Conservation (phyloP, 176 grass and related monocot genomes). For the Zoysia pacifica region DNA sequence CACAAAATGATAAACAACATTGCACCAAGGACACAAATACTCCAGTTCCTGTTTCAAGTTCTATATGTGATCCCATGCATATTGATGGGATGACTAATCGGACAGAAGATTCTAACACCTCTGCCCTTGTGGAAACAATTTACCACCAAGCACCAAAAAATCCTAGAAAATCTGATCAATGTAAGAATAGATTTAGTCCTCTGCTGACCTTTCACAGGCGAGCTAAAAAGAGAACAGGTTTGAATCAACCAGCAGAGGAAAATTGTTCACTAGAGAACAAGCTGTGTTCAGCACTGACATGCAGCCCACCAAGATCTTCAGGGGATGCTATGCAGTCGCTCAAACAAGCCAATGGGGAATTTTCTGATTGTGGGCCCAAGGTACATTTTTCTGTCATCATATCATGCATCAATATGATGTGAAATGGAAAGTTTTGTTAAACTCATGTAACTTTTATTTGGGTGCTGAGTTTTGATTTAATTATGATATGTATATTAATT, state of each 20-base stretch:
- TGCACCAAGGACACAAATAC: conserved; percentile 24
- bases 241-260: conserved; percentile 18
- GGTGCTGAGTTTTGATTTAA: conserved; percentile 7
- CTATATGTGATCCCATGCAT: conserved; percentile 5
- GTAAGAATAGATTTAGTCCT: conserved; percentile 42
- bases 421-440: neutral
- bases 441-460: conserved; percentile 8
- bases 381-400: conserved; percentile 32
- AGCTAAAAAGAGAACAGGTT: conserved; percentile 47
- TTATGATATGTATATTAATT: neutral
- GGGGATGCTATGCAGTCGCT: conserved; percentile 9
- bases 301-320: conserved; percentile 16
- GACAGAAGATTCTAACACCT: conserved; percentile 35
- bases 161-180: conserved; percentile 22
- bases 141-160: conserved; percentile 13
- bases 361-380: conserved; percentile 35
- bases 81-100: neutral
- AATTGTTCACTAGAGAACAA: conserved; percentile 28
- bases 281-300: conserved; percentile 22
- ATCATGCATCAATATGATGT: neutral
- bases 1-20: conserved; percentile 17
- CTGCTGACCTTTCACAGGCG: conserved; percentile 47
- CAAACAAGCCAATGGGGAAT: conserved; percentile 8
- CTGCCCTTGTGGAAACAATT: neutral
- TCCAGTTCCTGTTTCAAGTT: conserved; percentile 31